Evolutionary conservation across 192 early-diverging fungal species (phyloP).

Genomic region (Cetraspora pellucida): DNA sequence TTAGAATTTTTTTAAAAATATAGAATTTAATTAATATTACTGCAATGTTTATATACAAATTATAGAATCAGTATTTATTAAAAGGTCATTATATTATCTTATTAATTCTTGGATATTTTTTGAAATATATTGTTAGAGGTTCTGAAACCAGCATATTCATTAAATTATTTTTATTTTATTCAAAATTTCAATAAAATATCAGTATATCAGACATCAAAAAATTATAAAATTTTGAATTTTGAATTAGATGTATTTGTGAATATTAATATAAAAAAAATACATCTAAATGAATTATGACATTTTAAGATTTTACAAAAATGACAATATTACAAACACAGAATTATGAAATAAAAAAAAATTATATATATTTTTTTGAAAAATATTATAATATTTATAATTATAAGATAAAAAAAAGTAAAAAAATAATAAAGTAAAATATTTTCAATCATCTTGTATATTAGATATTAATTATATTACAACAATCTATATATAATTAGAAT

Average conservation of each 20-base stretch:
- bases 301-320: constrained; percentile 5
- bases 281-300: neutral
- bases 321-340: neutral
- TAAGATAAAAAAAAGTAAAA: neutral
- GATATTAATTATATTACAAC: neutral
- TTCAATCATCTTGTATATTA: neutral
- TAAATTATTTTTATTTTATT: neutral
- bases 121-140: neutral
- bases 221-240: constrained; percentile 1
- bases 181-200: neutral
- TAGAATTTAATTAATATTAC: too few species aligned
- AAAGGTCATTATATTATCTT: too few species aligned
- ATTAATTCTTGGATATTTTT: neutral
- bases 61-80: too few species aligned
- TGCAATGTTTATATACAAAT: too few species aligned
- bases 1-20: too few species aligned
- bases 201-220: neutral
- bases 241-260: neutral
- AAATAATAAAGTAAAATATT: neutral
- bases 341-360: neutral
- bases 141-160: neutral
- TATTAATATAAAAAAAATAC: neutral
- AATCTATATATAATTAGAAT: neutral
- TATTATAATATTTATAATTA: neutral
- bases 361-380: neutral